Evolutionary conservation across 306 rosid genomes (phyloP).

Genomic region (Ceratonia siliqua): DNA sequence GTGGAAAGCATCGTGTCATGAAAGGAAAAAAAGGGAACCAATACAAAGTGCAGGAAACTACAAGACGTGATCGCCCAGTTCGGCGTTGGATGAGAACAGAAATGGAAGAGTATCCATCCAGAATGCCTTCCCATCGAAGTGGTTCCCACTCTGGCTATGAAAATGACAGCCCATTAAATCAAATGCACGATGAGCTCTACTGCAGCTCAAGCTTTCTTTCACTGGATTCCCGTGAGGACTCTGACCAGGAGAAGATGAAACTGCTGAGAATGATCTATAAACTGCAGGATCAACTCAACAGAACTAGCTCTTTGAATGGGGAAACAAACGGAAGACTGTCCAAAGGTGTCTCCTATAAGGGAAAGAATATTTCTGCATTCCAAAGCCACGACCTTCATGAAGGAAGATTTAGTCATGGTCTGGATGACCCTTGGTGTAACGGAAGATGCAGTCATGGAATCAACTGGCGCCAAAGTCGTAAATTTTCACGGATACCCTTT

Average conservation of each 20-base stretch:
- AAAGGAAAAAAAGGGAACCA: conserved; percentile 42
- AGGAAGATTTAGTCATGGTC: conserved; percentile 45
- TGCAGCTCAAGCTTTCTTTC: conserved; percentile 49
- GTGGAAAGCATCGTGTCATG: conserved; percentile 43
- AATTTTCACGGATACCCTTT: conserved; percentile 56
- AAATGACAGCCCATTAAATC: conserved; percentile 45
- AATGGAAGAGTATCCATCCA: conserved; percentile 48
- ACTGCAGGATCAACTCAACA: conserved; percentile 65
- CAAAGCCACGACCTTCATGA: conserved; percentile 41
- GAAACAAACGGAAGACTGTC: conserved; percentile 46
- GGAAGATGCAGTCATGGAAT: conserved; percentile 50
- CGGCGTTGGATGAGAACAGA: conserved; percentile 43
- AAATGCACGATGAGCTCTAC: conserved; percentile 43
- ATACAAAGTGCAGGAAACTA: conserved; percentile 44
- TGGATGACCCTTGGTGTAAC: conserved; percentile 40
- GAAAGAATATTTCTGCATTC: conserved; percentile 40
- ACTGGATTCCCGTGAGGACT: conserved; percentile 38
- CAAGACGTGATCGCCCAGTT: conserved; percentile 36
- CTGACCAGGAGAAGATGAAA: conserved; percentile 60
- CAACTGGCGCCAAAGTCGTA: conserved; percentile 40
- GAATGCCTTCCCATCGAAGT: conserved; percentile 42
- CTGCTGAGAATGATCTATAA: conserved; percentile 60
- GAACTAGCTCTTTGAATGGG: conserved; percentile 36
- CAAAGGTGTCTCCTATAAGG: conserved; percentile 41
- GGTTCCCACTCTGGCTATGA: conserved; percentile 43